These are phyloP conservation scores for Cryphonectria radicalis DNA, from an alignment of 2,329 filamentous ascomycete genomes.

Conservation along the genomic window DNA sequence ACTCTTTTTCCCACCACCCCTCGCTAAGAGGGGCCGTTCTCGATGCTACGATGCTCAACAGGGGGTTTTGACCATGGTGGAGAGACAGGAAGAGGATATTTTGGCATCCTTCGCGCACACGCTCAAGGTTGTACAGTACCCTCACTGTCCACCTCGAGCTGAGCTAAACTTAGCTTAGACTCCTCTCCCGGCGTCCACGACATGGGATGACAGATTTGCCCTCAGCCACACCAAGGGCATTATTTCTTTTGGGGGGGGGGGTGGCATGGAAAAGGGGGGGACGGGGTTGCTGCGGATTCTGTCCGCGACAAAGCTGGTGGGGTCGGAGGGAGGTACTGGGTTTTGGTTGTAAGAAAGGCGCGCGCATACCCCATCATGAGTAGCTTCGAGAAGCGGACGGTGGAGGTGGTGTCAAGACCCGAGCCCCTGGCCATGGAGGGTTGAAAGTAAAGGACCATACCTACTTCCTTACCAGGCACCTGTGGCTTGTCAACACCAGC, in stretches of 20 bases:
- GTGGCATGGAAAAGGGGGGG: constrained; percentile 1
- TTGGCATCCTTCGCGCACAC: constrained; percentile 1
- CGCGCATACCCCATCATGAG: not conserved
- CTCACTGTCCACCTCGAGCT: constrained; percentile 4
- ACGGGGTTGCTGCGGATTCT: constrained; percentile 4
- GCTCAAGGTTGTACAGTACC: not conserved
- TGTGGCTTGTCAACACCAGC: not conserved
- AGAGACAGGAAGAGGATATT: not conserved
- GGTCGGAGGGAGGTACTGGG: not conserved
- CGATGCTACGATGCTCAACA: constrained; percentile 26
- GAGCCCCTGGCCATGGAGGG: not conserved
- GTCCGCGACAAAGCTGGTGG: constrained; percentile 5
- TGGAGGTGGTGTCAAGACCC: not conserved
- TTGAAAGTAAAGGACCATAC: not conserved
- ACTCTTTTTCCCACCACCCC: constrained; percentile 19
- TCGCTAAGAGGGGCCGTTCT: constrained; percentile 19
- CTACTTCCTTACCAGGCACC: not conserved
- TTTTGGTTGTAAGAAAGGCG: not conserved
- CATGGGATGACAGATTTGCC: constrained; percentile 9
- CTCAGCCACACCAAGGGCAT: constrained; percentile 9
- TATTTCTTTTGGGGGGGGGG: not conserved
- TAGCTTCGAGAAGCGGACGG: not conserved
- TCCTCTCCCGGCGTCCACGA: not conserved
- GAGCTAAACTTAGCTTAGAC: constrained; percentile 17
- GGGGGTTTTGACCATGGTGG: constrained; percentile 17